Evolutionary conservation across 768 basidiomycete species (phyloP).

Genomic region (Paxillus rubicundulus): DNA sequence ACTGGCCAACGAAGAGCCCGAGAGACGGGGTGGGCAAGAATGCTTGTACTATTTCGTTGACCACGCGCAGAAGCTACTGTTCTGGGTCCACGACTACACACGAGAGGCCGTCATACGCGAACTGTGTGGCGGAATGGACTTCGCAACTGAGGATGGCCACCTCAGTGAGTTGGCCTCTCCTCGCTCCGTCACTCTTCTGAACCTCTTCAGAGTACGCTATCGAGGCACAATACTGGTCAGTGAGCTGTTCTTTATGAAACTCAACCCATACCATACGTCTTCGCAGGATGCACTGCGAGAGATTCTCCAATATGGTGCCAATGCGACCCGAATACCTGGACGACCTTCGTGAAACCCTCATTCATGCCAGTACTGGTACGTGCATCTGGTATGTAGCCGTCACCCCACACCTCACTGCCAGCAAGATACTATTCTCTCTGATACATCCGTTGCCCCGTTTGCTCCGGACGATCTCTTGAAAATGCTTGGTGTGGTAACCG

Average conservation of each 20-base stretch:
- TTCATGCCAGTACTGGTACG: constrained; percentile 8
- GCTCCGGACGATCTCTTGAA: constrained; percentile 8
- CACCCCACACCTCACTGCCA: not conserved
- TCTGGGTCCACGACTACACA: constrained; percentile 6
- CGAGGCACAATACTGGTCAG: constrained; percentile 28
- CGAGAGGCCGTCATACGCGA: not conserved
- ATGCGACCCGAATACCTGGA: not conserved
- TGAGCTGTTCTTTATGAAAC: not conserved
- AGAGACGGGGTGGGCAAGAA: not conserved
- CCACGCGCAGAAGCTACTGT: constrained; percentile 1
- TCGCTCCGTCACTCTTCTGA: not conserved
- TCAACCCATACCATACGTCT: not conserved
- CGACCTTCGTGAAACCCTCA: constrained; percentile 5
- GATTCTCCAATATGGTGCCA: constrained; percentile 3
- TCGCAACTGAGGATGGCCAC: constrained; percentile 1
- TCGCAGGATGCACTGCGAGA: constrained; percentile 25
- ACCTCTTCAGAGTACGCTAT: constrained; percentile 18
- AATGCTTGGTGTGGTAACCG: constrained; percentile 7
- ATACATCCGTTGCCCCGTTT: constrained; percentile 15
- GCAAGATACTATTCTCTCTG: constrained; percentile 16
- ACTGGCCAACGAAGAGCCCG: constrained; percentile 3
- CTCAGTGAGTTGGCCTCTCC: constrained; percentile 3
- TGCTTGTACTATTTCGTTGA: constrained; percentile 10
- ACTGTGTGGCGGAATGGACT: constrained; percentile 2
- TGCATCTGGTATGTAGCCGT: not conserved